phyloP scores from a whole-genome alignment of 2,329 filamentous ascomycete species.

The Beauveria asiatica region DNA sequence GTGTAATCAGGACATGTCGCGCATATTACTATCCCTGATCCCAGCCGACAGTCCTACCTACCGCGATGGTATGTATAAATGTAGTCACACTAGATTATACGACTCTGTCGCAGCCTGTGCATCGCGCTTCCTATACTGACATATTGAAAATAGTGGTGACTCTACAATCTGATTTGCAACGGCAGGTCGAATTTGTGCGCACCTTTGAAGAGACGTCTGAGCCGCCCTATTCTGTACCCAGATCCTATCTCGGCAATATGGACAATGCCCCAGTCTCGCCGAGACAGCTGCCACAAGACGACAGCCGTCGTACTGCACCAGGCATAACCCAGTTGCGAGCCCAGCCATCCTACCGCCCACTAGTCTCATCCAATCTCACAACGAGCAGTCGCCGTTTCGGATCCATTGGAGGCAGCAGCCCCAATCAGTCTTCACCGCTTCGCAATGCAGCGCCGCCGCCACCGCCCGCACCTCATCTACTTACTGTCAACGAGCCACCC shows the following conservation, averaged over 20 bases:
- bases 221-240: slow-evolving; percentile 54
- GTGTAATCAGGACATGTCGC: slow-evolving; percentile 79
- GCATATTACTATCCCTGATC: slow-evolving; percentile 63
- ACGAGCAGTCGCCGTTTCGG: slow-evolving; percentile 72
- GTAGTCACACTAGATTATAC: slow-evolving; percentile 17
- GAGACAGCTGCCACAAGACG: slow-evolving; percentile 77
- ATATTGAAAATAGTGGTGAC: slow-evolving; percentile 34
- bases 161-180: slow-evolving; percentile 52
- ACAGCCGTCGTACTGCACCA: slow-evolving; percentile 65
- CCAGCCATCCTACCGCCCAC: slow-evolving; percentile 62
- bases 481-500: slow-evolving; percentile 53
- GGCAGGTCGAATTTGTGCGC: slow-evolving; percentile 49
- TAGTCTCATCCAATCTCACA: slow-evolving; percentile 74
- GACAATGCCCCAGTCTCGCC: slow-evolving; percentile 80
- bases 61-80: slow-evolving; percentile 62
- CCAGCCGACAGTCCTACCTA: slow-evolving; percentile 70
- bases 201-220: slow-evolving; percentile 60
- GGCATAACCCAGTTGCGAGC: slow-evolving; percentile 52
- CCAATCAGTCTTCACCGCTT: slow-evolving; percentile 64
- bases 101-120: too few relatives aligned
- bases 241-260: slow-evolving; percentile 57
- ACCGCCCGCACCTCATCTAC: slow-evolving; percentile 56
- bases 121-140: neutral
- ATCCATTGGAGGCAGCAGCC: slow-evolving; percentile 68
- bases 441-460: slow-evolving; percentile 58